A percentile compares a stretch with the other conserved stretches of the same genome.
phyloP scores from a whole-genome alignment of 306 rosid genomes.

The Begonia loranthoides region DNA sequence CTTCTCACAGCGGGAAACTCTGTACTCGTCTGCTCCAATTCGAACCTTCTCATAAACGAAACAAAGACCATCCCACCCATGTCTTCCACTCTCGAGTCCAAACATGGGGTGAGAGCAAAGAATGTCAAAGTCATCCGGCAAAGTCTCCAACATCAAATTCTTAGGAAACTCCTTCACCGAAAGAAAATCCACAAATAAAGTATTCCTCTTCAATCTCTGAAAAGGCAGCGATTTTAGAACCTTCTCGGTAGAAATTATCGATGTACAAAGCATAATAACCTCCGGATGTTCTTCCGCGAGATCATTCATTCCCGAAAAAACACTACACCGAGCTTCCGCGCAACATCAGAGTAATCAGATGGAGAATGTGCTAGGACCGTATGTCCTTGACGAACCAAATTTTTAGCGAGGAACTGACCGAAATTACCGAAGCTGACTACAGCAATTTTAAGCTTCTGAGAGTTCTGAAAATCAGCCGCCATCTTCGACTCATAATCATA shows the following conservation, averaged over 20 bases:
- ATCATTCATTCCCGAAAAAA: conserved; percentile 46
- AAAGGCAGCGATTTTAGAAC: conserved; percentile 53
- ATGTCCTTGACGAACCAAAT: conserved; percentile 61
- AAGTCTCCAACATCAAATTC: conserved; percentile 22
- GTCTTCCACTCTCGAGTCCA: conserved; percentile 52
- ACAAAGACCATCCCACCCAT: conserved; percentile 37
- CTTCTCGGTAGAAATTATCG: conserved; percentile 42
- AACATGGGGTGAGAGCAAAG: conserved; percentile 82
- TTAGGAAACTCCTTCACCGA: conserved; percentile 73
- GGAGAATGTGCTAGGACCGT: conserved; percentile 63
- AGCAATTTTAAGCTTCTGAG: conserved; percentile 54
- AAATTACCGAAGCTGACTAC: conserved; percentile 62
- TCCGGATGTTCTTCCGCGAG: conserved; percentile 81
- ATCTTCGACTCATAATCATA: conserved; percentile 53
- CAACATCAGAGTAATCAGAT: conserved; percentile 32
- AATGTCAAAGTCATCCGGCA: conserved; percentile 49
- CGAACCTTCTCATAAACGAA: conserved; percentile 60
- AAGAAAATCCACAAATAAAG: conserved; percentile 61
- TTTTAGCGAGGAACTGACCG: conserved; percentile 64
- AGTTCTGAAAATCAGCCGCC: conserved; percentile 28
- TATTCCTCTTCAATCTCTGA: conserved; percentile 52
- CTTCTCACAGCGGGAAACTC: conserved; percentile 34
- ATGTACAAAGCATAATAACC: conserved; percentile 54
- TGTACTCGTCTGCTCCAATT: conserved; percentile 30
- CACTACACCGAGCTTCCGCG: conserved; percentile 31